Conservation (phyloP, 192 early-diverging fungal genomes). For the Mortierella antarctica region DNA sequence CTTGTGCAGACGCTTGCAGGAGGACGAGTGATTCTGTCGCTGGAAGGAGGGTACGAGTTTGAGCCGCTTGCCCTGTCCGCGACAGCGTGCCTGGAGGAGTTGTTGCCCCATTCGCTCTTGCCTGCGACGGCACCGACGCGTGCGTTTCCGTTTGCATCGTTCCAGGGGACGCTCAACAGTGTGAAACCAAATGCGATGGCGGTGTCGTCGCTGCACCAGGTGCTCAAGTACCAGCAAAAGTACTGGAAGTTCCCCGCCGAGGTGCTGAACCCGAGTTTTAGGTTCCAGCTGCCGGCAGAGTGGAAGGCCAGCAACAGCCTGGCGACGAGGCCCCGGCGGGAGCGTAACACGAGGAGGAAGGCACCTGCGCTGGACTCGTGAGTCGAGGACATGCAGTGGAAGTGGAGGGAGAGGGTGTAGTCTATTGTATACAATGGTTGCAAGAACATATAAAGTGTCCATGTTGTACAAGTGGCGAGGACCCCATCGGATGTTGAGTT, state of each 20-base stretch:
- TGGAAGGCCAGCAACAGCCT: constrained; percentile 61
- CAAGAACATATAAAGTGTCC: too few species aligned
- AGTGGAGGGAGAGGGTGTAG: not conserved
- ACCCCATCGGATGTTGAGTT: too few species aligned
- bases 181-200: constrained; percentile 62
- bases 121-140: constrained; percentile 38
- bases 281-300: constrained; percentile 58
- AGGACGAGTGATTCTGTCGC: constrained; percentile 71
- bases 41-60: constrained; percentile 71
- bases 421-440: too few species aligned
- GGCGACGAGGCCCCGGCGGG: constrained; percentile 55
- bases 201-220: constrained; percentile 49
- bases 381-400: not conserved
- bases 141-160: constrained; percentile 46
- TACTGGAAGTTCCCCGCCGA: constrained; percentile 62
- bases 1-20: constrained; percentile 70
- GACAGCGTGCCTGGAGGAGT: constrained; percentile 54
- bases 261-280: constrained; percentile 48
- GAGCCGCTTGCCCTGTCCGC: constrained; percentile 57
- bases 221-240: constrained; percentile 54
- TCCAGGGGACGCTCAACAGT: constrained; percentile 56
- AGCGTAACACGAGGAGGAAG: constrained; percentile 39
- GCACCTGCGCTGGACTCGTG: constrained; percentile 14
- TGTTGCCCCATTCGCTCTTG: constrained; percentile 45
- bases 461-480: too few species aligned